Percentiles rank a stretch among this genome's conserved stretches.
These are phyloP conservation scores for Leonotis leonurus DNA, from an alignment of 257 asterid genomes.

Conservation along the genomic window DNA sequence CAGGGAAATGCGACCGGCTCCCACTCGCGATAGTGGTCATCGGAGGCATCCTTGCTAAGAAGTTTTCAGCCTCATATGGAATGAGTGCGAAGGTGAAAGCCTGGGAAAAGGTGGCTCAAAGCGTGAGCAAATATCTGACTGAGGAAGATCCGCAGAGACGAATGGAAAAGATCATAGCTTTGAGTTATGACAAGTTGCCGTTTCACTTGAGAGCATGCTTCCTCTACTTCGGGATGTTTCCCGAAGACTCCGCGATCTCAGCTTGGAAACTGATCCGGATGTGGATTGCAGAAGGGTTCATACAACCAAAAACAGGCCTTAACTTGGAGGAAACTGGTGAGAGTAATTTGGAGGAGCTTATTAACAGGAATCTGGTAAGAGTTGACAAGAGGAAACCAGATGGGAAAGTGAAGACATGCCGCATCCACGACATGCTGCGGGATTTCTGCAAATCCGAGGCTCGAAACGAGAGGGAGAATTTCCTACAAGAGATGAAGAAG, in stretches of 20 bases:
- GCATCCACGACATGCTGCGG: background rate
- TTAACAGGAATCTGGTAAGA: constrained; percentile 4
- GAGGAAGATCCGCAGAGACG: constrained; percentile 20
- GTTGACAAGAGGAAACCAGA: background rate
- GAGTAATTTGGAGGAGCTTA: constrained; percentile 2
- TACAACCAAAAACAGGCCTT: background rate
- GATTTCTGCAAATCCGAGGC: constrained; percentile 8
- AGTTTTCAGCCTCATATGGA: constrained; percentile 10
- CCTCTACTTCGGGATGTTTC: constrained; percentile 41
- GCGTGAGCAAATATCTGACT: constrained; percentile 12
- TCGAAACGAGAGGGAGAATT: constrained; percentile 13
- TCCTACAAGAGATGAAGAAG: constrained; percentile 33
- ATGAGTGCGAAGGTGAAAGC: constrained; percentile 4
- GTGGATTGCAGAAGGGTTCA: constrained; percentile 33
- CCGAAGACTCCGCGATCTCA: constrained; percentile 29
- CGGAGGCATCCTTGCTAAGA: constrained; percentile 38
- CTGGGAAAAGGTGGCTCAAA: constrained; percentile 31
- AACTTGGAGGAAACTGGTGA: constrained; percentile 14
- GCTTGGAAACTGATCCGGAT: constrained; percentile 28
- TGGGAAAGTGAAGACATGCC: background rate
- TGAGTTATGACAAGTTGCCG: constrained; percentile 43
- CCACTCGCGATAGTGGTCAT: constrained; percentile 50
- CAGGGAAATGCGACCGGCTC: constrained; percentile 28
- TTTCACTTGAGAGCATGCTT: constrained; percentile 37
- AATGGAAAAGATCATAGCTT: constrained; percentile 25